Base-by-base conservation (phyloP, 768 basidiomycete genomes). In the Suillus ampliporus region DNA sequence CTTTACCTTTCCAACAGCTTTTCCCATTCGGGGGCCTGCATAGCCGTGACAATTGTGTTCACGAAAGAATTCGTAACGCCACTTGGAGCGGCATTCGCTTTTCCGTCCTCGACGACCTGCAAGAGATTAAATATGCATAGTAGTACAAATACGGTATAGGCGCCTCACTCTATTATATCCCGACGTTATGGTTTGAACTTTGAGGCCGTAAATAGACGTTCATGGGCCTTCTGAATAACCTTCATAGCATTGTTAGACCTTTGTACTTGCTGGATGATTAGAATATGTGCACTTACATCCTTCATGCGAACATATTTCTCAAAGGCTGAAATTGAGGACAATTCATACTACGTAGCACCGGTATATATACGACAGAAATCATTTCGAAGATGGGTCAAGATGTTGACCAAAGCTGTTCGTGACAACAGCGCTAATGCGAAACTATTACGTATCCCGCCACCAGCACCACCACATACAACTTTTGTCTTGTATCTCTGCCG, bases 31-130 rank as follows among this genome's bases (percentile, higher is more conserved):
- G 81, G 79, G 0, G 81, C 80, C 64, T 88, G 83, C 19, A 95
- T 76, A 0, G 84, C 85, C 14, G 87, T 88, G 37, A 92, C 77
- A n/a, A 86, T 82, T 0, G 93, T 93, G 71, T 95, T 95, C 17
- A 91, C 79, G 65, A 86, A 88, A 61, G 79, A 79, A 68, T 88
- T 91, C 17, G 78, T 79, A 54, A 91, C 79, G 10, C 81, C 82
- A 14, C 77, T 67, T 28, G 82, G 73, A 28, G 72, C 69, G 61
- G 77, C 69, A 28, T 79, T 79, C 9, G 71, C 70, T 70, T 80
- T 82, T 54, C 79, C 79, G 38, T 74, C 71, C 40, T 69, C 74
- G 19, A 69, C 74, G 35, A 58, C 64, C 73, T 64, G 61, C 19
- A 15, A 15, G 44, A 11, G 40, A 41, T 64, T 8, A 11, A 38